Evolutionary conservation across 177 flowering plant species (phyloP).

Genomic region (Tripterygium wilfordii): DNA sequence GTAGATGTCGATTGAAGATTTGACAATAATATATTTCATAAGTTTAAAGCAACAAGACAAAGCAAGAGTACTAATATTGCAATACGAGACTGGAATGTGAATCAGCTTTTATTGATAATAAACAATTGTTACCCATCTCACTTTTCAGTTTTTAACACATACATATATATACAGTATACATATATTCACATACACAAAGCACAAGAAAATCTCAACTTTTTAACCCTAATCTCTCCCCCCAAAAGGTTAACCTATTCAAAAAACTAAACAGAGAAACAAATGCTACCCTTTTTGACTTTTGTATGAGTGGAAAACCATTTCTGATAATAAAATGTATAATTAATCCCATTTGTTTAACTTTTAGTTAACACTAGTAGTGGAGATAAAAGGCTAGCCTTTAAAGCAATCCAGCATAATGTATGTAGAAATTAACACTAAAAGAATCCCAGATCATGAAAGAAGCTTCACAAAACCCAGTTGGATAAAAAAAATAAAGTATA

Average conservation of each 20-base stretch:
- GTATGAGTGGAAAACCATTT: neutral
- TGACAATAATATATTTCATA: too few species aligned
- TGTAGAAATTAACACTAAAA: too few species aligned
- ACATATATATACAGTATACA: too few species aligned
- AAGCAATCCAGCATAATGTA: too few species aligned
- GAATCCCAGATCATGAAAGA: too few species aligned
- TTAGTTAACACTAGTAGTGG: constrained; percentile 2
- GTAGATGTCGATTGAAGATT: too few species aligned
- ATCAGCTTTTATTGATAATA: constrained; percentile 1
- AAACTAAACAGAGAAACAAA: constrained; percentile 4
- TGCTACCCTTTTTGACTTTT: constrained; percentile 12
- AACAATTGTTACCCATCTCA: neutral
- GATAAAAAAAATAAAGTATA: too few species aligned
- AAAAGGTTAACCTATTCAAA: neutral
- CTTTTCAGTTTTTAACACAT: too few species aligned
- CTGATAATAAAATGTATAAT: too few species aligned
- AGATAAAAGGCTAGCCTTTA: too few species aligned
- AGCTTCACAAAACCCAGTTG: too few species aligned
- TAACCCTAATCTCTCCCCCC: neutral
- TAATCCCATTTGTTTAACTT: constrained; percentile 5
- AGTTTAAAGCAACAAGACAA: constrained; percentile 11
- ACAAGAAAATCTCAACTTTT: constrained; percentile 15
- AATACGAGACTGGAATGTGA: constrained; percentile 4
- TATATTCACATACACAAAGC: constrained; percentile 16
- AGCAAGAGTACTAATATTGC: constrained; percentile 5